Base-by-base conservation (phyloP, 768 basidiomycete species). In the Kwoniella sp. region DNA sequence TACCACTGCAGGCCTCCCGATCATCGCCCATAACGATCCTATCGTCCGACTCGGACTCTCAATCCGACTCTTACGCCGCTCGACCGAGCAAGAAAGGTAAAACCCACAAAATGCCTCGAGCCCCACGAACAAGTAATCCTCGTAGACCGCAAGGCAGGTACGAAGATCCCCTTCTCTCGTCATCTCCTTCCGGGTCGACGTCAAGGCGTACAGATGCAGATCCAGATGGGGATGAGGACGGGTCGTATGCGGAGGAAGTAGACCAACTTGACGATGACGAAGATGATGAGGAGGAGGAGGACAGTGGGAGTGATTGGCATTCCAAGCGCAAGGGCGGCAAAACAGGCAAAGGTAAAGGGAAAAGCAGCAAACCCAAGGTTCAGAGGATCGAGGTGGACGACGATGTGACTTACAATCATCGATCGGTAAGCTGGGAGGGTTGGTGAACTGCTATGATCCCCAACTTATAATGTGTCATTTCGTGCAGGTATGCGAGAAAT, bases 401-500 rank as follows among this genome's bases (percentile, higher is more conserved):
- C 13, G 49, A 60, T 49, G 56, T 56, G 2, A 19, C 55, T 36
- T 56, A 37, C 22, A 58, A 30, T 25, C 63, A 64, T 56, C 46
- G 56, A 49, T 25, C 48, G n/a, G 59, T 61, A 22, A 47, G 58
- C 24, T 33, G 33, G 33, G 33, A 33, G 33, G 5, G 33, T 13
- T 13, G 7, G 5, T 33, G 13, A 13, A 6, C 5, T 61, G 37
- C 46, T n/a, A 47, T 47, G 19, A 6, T 47, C n/a, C n/a, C n/a
- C n/a, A n/a, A n/a, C n/a, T n/a, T n/a, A n/a, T 17, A 22, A 17
- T 17, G 46, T 47, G 22, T 47, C 19, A 47, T 7, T 13, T 33
- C 33, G 6, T 33, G 33, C 26, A 69, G 68, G 64, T 62, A 26
- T 77, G 75, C 65, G 73, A 77, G 50, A 74, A 70, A 63, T 73